Evolutionary conservation across 768 basidiomycete genomes (phyloP).

Genomic region (Phylloporus sp.): DNA sequence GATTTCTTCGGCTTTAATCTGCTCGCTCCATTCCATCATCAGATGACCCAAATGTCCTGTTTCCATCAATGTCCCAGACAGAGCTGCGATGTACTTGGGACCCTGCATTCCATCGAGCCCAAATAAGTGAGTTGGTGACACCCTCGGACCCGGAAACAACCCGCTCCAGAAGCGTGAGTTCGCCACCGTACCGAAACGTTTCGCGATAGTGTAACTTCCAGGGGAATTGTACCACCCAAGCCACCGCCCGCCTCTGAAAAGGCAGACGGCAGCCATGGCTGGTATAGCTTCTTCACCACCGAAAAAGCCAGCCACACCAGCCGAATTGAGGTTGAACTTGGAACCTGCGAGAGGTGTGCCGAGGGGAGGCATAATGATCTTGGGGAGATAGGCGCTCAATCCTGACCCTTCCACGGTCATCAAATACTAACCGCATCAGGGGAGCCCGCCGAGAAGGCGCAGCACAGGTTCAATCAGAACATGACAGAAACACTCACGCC

Average conservation of each 20-base stretch:
- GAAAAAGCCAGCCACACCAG: conserved; percentile 34
- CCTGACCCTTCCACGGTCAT: no score
- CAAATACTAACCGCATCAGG: no score
- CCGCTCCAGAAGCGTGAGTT: conserved; percentile 31
- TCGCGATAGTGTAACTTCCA: conserved; percentile 32
- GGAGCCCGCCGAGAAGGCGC: no score
- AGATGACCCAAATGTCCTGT: conserved; percentile 29
- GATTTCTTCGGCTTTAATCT: background rate
- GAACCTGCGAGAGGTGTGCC: background rate
- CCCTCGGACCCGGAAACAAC: conserved; percentile 28
- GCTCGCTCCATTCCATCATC: conserved; percentile 15
- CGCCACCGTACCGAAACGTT: conserved; percentile 30
- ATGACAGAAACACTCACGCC: no score
- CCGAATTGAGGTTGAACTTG: conserved; percentile 22
- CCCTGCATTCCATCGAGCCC: conserved; percentile 28
- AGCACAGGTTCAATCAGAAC: background rate
- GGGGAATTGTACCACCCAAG: conserved; percentile 37
- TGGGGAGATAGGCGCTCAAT: background rate
- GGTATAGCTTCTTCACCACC: conserved; percentile 35
- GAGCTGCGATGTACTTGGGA: conserved; percentile 24
- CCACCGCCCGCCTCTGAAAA: conserved; percentile 29
- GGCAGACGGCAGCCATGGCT: conserved; percentile 32
- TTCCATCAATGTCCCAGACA: conserved; percentile 27
- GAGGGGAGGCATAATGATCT: conserved; percentile 15
- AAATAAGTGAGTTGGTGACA: conserved; percentile 23